These are phyloP conservation scores for Oryza glaberrima DNA, from an alignment of 176 grass and related monocot species.

Conservation along the genomic window DNA sequence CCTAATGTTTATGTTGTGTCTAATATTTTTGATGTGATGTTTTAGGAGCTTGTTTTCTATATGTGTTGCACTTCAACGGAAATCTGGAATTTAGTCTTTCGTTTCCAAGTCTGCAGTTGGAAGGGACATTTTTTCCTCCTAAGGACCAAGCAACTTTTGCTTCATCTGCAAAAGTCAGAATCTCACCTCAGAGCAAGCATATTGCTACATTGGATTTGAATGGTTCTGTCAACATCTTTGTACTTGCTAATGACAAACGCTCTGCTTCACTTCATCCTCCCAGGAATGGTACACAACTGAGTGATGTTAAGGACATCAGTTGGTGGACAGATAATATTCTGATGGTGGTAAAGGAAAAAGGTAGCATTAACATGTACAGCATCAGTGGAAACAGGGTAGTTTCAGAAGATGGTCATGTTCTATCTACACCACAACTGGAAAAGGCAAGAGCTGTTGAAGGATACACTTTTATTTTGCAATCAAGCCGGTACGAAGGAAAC, in stretches of 20 bases:
- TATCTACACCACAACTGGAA: constrained; percentile 72
- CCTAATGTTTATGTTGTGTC: constrained; percentile 23
- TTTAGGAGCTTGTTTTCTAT: constrained; percentile 71
- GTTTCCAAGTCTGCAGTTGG: constrained; percentile 49
- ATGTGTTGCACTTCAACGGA: constrained; percentile 52
- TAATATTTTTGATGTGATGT: constrained; percentile 49
- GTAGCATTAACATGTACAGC: constrained; percentile 72
- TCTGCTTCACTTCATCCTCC: constrained; percentile 59
- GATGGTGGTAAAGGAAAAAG: constrained; percentile 55
- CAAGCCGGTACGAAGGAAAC: constrained; percentile 43
- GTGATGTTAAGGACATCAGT: constrained; percentile 73
- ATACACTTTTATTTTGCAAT: constrained; percentile 81
- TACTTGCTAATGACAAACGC: constrained; percentile 45
- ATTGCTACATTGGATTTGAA: constrained; percentile 80
- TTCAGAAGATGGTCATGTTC: constrained; percentile 60
- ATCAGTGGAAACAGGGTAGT: constrained; percentile 53
- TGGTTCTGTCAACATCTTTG: constrained; percentile 71
- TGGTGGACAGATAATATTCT: constrained; percentile 96
- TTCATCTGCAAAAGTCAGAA: constrained; percentile 75
- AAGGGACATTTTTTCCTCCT: constrained; percentile 64
- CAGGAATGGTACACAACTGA: constrained; percentile 39
- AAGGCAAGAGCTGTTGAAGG: constrained; percentile 61
- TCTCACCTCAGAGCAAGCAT: constrained; percentile 76
- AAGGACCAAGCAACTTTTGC: constrained; percentile 51
- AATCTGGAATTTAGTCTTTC: constrained; percentile 59